Conservation (phyloP, 305 asterid species). For the Striga hermonthica region DNA sequence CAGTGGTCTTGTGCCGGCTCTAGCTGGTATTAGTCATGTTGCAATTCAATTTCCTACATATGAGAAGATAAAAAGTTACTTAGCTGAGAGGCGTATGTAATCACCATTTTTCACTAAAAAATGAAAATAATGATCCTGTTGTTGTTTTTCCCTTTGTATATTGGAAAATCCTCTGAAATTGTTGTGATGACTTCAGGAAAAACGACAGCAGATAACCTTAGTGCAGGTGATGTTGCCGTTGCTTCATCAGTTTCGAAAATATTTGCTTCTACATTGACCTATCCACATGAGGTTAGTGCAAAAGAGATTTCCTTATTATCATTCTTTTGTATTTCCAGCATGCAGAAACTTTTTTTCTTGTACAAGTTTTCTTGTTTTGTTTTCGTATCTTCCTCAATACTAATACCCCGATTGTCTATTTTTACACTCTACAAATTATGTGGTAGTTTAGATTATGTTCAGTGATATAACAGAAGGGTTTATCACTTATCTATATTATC, state of each 20-base stretch:
- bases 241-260: constrained; percentile 92
- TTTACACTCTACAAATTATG: no score
- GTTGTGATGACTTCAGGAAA: constrained; percentile 45
- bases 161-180: constrained; percentile 29
- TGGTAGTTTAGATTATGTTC: no score
- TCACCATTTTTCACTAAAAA: neutral
- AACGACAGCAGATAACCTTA: constrained; percentile 62
- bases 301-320: constrained; percentile 2
- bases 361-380: no score
- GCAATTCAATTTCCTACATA: constrained; percentile 93
- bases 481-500: no score
- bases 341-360: neutral
- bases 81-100: constrained; percentile 59
- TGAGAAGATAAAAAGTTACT: constrained; percentile 72
- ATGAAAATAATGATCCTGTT: neutral
- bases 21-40: constrained; percentile 90
- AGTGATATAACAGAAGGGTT: no score
- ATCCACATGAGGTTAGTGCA: constrained; percentile 82
- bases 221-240: constrained; percentile 77
- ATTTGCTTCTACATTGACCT: constrained; percentile 90
- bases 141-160: neutral
- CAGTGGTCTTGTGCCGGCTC: constrained; percentile 98
- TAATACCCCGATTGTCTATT: no score
- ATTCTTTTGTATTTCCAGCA: neutral
- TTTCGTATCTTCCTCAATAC: no score